Evolutionary conservation across 2,329 filamentous ascomycete genomes (phyloP), one percentile per base, ranked within the genome.

Genomic region (Phyllosticta paracitricarpa): DNA sequence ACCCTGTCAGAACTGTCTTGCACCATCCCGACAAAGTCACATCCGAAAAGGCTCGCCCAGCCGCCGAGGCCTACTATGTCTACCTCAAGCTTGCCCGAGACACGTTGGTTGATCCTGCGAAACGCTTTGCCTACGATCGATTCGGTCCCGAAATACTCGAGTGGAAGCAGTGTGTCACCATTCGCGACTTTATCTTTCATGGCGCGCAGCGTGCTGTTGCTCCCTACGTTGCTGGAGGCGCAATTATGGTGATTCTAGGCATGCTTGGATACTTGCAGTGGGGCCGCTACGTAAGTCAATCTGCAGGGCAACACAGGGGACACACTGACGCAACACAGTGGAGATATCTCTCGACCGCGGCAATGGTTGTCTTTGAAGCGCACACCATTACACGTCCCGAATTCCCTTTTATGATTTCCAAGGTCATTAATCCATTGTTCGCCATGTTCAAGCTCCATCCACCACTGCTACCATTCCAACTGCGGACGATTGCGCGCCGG

Each of bases 121-220:
- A 83, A 69, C 82, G 91, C 61, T 96, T 94, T 72, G 91, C 90
- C 7, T 97, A 97, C 75, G 91, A 96, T 71, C 85, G 91, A 56
- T 91, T 96, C 72, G 92, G 92, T 0, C 87, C 89, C 0, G 84
- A 84, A 28, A 81, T 92, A 22, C 73, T 87, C 12, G 71, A 73
- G 8, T 93, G 87, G 87, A 77, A 82, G 65, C 79, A 83, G 65
- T 88, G 85, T 75, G 76, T 81, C 59, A 89, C 88, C 0, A 77
- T 89, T 61, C 82, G 82, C 63, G 92, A 96, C 71, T 96, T 84
- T 71, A 78, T 95, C 56, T 78, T 82, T 58, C 78, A 81, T 14
- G 91, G 89, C 60, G 76, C 89, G n/a, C 81, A 82, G 65, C 72
- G 73, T 10, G 76, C 85, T 14, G 66, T 84, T 1, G 81, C 82